phyloP scores from a whole-genome alignment of 805 yeast genomes.

The Trichomonascus vanleenenianus region DNA sequence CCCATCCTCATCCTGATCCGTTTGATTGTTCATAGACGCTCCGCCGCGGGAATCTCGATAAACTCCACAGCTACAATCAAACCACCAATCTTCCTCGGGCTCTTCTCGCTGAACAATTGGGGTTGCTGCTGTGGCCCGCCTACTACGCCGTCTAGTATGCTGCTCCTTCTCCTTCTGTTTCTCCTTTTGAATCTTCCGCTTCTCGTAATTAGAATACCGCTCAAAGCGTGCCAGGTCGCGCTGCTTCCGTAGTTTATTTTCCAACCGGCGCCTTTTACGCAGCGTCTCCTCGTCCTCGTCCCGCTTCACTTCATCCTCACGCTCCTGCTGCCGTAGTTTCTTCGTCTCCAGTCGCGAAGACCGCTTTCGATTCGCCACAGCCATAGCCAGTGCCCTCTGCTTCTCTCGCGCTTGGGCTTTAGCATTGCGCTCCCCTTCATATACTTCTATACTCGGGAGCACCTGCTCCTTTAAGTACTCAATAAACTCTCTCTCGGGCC shows the following conservation, averaged over 20 bases:
- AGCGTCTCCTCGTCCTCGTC: conserved; percentile 13
- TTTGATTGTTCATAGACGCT: not conserved
- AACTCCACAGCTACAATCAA: conserved; percentile 35
- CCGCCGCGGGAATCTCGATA: conserved; percentile 19
- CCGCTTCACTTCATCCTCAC: conserved; percentile 15
- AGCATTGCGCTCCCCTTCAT: conserved; percentile 19
- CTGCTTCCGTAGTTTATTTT: conserved; percentile 9
- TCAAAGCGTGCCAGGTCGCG: conserved; percentile 11
- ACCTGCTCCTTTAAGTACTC: conserved; percentile 17
- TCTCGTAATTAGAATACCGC: conserved; percentile 9
- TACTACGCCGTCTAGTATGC: not conserved
- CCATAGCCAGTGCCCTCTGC: conserved; percentile 19
- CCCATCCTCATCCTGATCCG: conserved; percentile 34
- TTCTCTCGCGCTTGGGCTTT: conserved; percentile 22
- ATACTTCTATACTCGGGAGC: conserved; percentile 25
- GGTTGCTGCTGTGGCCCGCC: conserved; percentile 7
- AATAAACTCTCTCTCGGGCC: conserved; percentile 6
- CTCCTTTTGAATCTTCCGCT: conserved; percentile 10
- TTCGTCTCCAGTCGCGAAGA: conserved; percentile 27
- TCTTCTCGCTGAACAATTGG: conserved; percentile 2
- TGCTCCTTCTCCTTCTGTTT: conserved; percentile 9
- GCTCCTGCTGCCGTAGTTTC: conserved; percentile 18
- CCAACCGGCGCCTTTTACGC: conserved; percentile 4
- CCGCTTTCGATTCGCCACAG: conserved; percentile 27
- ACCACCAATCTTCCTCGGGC: conserved; percentile 26